Base-by-base conservation (phyloP, 139 green algal genomes). In the Coelastrella sp. region DNA sequence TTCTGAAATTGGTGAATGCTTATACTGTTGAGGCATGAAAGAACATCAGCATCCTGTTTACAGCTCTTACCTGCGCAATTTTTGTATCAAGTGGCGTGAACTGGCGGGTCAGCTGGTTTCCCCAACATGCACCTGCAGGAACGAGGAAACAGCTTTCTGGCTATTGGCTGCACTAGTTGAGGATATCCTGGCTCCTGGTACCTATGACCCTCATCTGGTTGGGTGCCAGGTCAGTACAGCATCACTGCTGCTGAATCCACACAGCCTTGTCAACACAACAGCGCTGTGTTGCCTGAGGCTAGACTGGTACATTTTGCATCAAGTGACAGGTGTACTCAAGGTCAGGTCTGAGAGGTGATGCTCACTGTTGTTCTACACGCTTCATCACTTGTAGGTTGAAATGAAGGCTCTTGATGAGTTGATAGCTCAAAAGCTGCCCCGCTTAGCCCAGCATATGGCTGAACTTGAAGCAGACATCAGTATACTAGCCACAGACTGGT, bases 401-500 rank as follows among this genome's bases (percentile, higher is more conserved):
- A 93, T 93, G 90, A 77, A 80, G 25, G 90, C 90, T 35, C 83
- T 93, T 48, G 83, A 89, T 53, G 87, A 89, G 87, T 80, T 93
- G 17, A 78, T 93, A 7, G 63, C 51, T 4, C 32, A 76, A 40
- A 98, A 97, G 93, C 88, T 96, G 85, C 95, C 95, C 7, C 86
- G 81, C 35, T 86, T 97, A 73, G 86, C 89, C 13, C 72, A 73
- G 9, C 94, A 96, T 76, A 67, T 98, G 21, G 59, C 71, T 3
- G 40, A 51, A 5, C 87, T 94, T 6, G 80, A 90, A 40, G 93
- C 92, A 64, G 93, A 96, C 85, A 95, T 96, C 78, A 91, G 85
- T 69, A 92, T 97, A 57, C 87, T 98, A 2, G 94, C 95, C 32
- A 97, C 93, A 38, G 94, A 97, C 86, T 98, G 95, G 79, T 86